Percentiles rank a stretch among this genome's conserved stretches.
Conservation (phyloP, 1,284 basidiomycete genomes). For the Puccinia hordei region DNA sequence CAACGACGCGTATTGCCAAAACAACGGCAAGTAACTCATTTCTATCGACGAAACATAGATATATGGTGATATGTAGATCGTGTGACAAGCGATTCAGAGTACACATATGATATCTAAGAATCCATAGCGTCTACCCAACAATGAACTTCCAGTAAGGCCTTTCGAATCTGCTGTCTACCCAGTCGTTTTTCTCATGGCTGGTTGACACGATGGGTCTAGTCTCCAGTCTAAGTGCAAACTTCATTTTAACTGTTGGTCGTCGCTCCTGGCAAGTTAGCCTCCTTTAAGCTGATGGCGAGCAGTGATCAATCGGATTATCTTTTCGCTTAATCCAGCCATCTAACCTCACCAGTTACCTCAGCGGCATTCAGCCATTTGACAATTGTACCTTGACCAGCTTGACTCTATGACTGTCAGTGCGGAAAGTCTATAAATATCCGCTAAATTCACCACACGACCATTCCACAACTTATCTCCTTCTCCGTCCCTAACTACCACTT, state of each 20-base stretch:
- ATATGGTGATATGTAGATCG: neutral
- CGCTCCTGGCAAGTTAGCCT: neutral
- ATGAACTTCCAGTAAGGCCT: neutral
- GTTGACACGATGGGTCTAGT: slow-evolving; percentile 5
- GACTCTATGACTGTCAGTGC: neutral
- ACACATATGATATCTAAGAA: neutral
- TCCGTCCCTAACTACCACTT: neutral
- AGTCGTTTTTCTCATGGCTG: neutral
- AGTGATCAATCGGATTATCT: neutral
- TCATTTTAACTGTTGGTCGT: neutral
- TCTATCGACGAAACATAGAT: neutral
- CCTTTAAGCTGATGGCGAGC: neutral
- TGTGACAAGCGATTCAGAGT: neutral
- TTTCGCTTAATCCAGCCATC: neutral
- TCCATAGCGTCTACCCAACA: slow-evolving; percentile 3
- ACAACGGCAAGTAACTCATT: neutral
- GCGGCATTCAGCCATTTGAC: neutral
- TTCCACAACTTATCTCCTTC: neutral
- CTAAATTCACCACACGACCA: neutral
- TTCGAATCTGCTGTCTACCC: neutral
- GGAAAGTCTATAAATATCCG: slow-evolving; percentile 3
- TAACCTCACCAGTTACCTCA: neutral
- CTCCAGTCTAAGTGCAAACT: neutral
- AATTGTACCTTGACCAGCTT: neutral
- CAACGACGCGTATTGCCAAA: neutral